Conservation (phyloP, 106 monocot genomes). For the Dioscorea zingiberensis region DNA sequence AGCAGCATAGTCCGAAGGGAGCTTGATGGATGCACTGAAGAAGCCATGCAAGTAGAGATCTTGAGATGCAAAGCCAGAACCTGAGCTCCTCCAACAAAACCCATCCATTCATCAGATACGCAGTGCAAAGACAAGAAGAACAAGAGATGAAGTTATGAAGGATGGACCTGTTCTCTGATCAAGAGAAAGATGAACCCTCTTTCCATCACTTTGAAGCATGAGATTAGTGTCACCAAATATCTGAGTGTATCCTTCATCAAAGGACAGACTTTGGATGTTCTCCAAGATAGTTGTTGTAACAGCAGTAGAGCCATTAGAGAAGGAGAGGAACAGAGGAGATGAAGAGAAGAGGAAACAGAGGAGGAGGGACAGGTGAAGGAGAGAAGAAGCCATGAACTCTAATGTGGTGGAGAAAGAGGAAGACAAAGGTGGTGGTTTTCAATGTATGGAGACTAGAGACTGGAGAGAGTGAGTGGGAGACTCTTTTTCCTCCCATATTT, state of each 20-base stretch:
- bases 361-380: no score
- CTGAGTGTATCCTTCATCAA: slow-evolving; percentile 50
- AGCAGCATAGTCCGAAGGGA: slow-evolving; percentile 78
- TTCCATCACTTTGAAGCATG: slow-evolving; percentile 36
- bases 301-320: background rate
- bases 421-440: no score
- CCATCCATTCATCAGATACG: background rate
- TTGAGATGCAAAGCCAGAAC: slow-evolving; percentile 77
- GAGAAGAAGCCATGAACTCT: slow-evolving; percentile 15
- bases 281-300: background rate
- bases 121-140: background rate
- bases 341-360: slow-evolving; percentile 1
- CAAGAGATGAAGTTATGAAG: background rate
- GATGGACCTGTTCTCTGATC: slow-evolving; percentile 39
- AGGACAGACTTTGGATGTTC: slow-evolving; percentile 20
- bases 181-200: slow-evolving; percentile 39
- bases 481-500: no score
- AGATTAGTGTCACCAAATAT: slow-evolving; percentile 51
- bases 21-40: slow-evolving; percentile 90
- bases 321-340: background rate
- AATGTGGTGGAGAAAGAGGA: no score
- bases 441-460: no score
- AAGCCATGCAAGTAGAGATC: slow-evolving; percentile 74
- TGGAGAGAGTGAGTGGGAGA: no score
- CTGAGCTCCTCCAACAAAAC: slow-evolving; percentile 23